Evolutionary conservation across 345 rosid species (phyloP).

Genomic region (Pelargonium nanum): DNA sequence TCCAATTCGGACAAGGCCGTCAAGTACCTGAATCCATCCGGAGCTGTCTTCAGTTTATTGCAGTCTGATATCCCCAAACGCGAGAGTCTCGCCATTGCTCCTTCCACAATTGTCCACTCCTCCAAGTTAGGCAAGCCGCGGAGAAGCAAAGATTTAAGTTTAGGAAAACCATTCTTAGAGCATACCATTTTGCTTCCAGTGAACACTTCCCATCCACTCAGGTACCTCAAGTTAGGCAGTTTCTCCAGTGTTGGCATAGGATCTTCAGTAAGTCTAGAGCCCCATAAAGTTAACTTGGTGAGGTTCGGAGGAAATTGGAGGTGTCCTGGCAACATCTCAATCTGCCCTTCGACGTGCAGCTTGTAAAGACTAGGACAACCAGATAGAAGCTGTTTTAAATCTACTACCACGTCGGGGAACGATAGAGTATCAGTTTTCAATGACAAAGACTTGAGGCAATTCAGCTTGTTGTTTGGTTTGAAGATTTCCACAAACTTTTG

Average conservation of each 20-base stretch:
- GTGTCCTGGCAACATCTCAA: slow-evolving; percentile 19
- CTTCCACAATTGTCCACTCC: slow-evolving; percentile 26
- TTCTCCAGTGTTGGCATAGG: slow-evolving; percentile 37
- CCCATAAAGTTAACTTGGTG: slow-evolving; percentile 23
- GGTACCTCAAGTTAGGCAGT: slow-evolving; percentile 23
- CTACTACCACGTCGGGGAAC: neutral
- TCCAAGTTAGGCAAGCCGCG: slow-evolving; percentile 7
- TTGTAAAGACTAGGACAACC: slow-evolving; percentile 9
- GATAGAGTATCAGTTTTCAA: accelerated
- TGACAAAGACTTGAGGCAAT: neutral
- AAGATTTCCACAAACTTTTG: neutral
- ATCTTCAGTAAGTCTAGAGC: slow-evolving; percentile 23
- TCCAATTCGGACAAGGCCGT: neutral
- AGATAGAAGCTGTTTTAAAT: neutral
- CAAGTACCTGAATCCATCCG: slow-evolving; percentile 12
- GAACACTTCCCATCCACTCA: slow-evolving; percentile 18
- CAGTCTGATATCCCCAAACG: slow-evolving; percentile 19
- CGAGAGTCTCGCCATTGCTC: slow-evolving; percentile 30
- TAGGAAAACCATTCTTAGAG: slow-evolving; percentile 20
- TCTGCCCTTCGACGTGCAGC: slow-evolving; percentile 1
- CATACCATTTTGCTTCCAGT: slow-evolving; percentile 23
- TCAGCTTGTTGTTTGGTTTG: slow-evolving; percentile 9
- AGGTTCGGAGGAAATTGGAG: slow-evolving; percentile 21
- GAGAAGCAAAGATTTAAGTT: slow-evolving; percentile 18
- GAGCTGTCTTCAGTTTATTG: slow-evolving; percentile 11